Evolutionary conservation across 2,329 filamentous ascomycete species (phyloP).

Genomic region (Teratosphaeria viscida): DNA sequence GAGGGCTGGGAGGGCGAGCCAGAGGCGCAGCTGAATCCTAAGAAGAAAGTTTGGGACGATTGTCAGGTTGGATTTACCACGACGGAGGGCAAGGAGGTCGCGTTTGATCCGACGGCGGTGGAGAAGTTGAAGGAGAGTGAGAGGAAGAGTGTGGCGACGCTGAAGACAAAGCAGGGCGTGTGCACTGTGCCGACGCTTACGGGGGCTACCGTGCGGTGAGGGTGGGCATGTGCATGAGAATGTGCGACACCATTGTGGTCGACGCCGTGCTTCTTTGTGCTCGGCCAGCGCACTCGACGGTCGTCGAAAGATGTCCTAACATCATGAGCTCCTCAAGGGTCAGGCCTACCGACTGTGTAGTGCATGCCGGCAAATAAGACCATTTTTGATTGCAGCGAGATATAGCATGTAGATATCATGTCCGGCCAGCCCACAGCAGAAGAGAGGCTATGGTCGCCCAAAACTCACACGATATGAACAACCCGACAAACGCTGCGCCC

Average conservation of each 20-base stretch:
- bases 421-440: neutral
- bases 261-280: no score
- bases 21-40: conserved; percentile 88
- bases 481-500: no score
- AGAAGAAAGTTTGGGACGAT: conserved; percentile 99
- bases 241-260: no score
- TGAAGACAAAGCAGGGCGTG: conserved; percentile 69
- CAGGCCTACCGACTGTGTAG: no score
- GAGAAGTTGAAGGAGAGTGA: conserved; percentile 59
- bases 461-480: neutral
- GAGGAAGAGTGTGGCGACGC: conserved; percentile 45
- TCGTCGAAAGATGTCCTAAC: no score
- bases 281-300: no score
- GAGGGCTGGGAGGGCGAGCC: conserved; percentile 91
- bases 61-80: conserved; percentile 96
- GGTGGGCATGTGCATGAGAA: no score
- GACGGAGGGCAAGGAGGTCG: conserved; percentile 68
- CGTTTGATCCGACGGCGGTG: conserved; percentile 70
- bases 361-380: no score
- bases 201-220: conserved; percentile 70
- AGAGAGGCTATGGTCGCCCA: neutral
- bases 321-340: no score
- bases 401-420: neutral
- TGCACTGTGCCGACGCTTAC: conserved; percentile 77
- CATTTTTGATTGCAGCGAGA: no score